phyloP scores from a whole-genome alignment of 352 stramenopile species.

The Globisporangium cederbergense region DNA sequence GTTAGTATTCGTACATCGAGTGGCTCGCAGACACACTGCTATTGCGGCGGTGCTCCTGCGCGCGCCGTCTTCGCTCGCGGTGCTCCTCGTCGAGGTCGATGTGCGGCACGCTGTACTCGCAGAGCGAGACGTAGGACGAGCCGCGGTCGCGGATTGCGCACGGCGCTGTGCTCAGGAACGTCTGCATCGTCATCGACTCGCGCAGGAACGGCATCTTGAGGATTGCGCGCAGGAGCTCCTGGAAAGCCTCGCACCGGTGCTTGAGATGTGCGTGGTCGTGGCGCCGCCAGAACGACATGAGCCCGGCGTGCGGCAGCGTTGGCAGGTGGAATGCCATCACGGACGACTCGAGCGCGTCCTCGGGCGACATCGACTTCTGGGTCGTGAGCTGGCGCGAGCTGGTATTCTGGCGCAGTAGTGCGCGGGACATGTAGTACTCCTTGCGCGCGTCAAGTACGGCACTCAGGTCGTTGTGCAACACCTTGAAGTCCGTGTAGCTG shows the following conservation, averaged over 20 bases:
- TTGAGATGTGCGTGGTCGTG: constrained; percentile 76
- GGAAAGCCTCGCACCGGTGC: constrained; percentile 66
- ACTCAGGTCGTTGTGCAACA: constrained; percentile 62
- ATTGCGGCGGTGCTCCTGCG: constrained; percentile 69
- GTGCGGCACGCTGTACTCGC: constrained; percentile 67
- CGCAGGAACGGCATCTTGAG: constrained; percentile 29
- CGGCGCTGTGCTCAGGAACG: constrained; percentile 55
- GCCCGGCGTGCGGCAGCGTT: constrained; percentile 63
- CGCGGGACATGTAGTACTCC: constrained; percentile 38
- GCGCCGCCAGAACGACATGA: constrained; percentile 78
- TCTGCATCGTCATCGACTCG: constrained; percentile 38
- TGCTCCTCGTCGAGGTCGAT: constrained; percentile 67
- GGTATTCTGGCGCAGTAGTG: constrained; percentile 9
- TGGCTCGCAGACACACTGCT: constrained; percentile 48
- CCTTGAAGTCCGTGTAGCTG: constrained; percentile 83
- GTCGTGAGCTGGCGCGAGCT: background rate
- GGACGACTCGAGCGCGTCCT: constrained; percentile 46
- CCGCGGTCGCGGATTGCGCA: constrained; percentile 56
- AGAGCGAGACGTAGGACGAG: constrained; percentile 80
- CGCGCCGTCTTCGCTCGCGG: constrained; percentile 65
- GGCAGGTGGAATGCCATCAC: constrained; percentile 64
- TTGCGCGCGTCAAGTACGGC: constrained; percentile 63
- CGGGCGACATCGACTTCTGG: constrained; percentile 19
- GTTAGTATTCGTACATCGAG: constrained; percentile 20
- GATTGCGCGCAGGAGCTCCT: constrained; percentile 59